Percentiles rank a stretch among this genome's conserved stretches.
Evolutionary conservation across 1,139 yeast genomes (phyloP).

Genomic region (Spathaspora sp.): DNA sequence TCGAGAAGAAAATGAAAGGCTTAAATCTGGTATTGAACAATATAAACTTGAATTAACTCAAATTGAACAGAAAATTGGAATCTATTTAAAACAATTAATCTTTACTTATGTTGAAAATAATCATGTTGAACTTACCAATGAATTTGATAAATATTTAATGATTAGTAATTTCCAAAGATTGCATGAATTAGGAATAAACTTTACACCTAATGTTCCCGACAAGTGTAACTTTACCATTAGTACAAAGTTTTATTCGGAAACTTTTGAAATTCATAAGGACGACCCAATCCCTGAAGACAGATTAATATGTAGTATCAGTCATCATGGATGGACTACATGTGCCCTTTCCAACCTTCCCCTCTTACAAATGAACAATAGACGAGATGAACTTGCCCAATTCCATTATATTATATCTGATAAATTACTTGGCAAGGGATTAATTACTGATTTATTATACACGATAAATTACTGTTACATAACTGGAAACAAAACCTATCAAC

Average conservation of each 20-base stretch:
- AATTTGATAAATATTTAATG: conserved; percentile 29
- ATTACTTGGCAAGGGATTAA: conserved; percentile 9
- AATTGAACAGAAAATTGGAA: conserved; percentile 16
- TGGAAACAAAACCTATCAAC: conserved; percentile 19
- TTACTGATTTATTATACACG: conserved; percentile 18
- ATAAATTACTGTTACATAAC: conserved; percentile 28
- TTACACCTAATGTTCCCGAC: conserved; percentile 4
- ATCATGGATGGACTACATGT: conserved; percentile 42
- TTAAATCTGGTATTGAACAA: conserved; percentile 1
- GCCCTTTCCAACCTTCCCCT: conserved; percentile 38
- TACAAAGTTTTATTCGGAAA: conserved; percentile 30
- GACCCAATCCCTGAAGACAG: conserved; percentile 14
- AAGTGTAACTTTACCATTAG: conserved; percentile 22
- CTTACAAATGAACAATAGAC: conserved; percentile 31
- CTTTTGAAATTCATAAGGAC: conserved; percentile 20
- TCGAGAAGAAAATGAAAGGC: conserved; percentile 4
- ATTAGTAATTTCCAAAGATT: conserved; percentile 21
- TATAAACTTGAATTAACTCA: neutral
- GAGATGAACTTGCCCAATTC: conserved; percentile 34
- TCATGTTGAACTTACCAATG: conserved; percentile 11
- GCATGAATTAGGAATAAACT: conserved; percentile 7
- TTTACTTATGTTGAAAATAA: conserved; percentile 14
- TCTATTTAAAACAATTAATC: conserved; percentile 20
- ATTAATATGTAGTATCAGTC: conserved; percentile 26
- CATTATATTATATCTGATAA: conserved; percentile 26